These are phyloP conservation scores for Stromatinia cepivora DNA, from an alignment of 2,329 filamentous ascomycete species.

Conservation along the genomic window DNA sequence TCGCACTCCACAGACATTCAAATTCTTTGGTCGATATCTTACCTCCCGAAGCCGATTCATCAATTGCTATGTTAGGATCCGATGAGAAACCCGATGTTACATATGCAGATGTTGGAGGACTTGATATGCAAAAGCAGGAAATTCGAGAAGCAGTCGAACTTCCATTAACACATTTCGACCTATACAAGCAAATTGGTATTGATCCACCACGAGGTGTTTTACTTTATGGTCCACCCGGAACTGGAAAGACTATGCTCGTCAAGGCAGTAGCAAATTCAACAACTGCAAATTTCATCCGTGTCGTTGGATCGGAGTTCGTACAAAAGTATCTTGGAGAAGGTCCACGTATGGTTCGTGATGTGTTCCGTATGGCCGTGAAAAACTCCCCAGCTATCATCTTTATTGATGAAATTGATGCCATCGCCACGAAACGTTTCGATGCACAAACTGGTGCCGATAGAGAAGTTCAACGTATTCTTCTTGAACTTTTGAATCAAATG, in stretches of 20 bases:
- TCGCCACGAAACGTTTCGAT: slow-evolving; percentile 98
- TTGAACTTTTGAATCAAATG: slow-evolving; percentile 99
- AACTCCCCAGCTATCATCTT: slow-evolving; percentile 99
- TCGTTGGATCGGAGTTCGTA: slow-evolving; percentile 97
- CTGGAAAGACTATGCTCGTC: slow-evolving; percentile 95
- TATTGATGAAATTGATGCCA: slow-evolving; percentile 98
- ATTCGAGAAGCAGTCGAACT: slow-evolving; percentile 97
- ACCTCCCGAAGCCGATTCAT: slow-evolving; percentile 97
- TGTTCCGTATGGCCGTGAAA: slow-evolving; percentile 98
- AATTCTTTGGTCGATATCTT: slow-evolving; percentile 98
- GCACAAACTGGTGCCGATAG: slow-evolving; percentile 96
- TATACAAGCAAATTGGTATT: slow-evolving; percentile 99
- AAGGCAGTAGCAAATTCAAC: slow-evolving; percentile 99
- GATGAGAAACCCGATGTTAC: slow-evolving; percentile 98
- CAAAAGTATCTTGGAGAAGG: slow-evolving; percentile 98
- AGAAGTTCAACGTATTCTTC: slow-evolving; percentile 96
- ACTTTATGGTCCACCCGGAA: slow-evolving; percentile 93
- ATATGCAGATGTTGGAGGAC: slow-evolving; percentile 93
- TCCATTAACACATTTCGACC: slow-evolving; percentile 93
- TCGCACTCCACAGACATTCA: slow-evolving; percentile 95
- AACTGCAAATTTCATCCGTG: slow-evolving; percentile 96
- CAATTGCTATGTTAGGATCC: slow-evolving; percentile 94
- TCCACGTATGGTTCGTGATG: slow-evolving; percentile 97
- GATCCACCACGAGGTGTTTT: slow-evolving; percentile 95
- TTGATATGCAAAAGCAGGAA: slow-evolving; percentile 99